phyloP scores from a whole-genome alignment of 139 green algal species.

The Haematococcus sp. region DNA sequence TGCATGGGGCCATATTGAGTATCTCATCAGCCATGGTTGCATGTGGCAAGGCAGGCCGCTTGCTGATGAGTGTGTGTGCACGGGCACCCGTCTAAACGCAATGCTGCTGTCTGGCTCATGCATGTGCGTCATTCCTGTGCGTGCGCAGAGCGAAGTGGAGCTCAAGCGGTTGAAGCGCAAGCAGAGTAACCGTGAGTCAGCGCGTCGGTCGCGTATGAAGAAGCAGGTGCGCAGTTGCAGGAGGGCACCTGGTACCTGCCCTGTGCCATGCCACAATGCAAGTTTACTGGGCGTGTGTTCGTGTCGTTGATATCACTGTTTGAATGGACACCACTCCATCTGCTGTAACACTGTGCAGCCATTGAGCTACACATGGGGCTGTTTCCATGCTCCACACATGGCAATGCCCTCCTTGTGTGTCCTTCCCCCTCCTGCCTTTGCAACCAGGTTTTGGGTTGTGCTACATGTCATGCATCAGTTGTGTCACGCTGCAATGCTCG shows the following conservation, averaged over 20 bases:
- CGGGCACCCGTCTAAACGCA: too few relatives aligned
- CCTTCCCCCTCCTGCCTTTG: too few relatives aligned
- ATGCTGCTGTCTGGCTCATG: neutral
- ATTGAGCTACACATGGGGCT: neutral
- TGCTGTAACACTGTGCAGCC: neutral
- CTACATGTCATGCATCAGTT: neutral
- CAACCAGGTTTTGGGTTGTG: too few relatives aligned
- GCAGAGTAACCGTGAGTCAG: constrained; percentile 88
- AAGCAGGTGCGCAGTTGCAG: constrained; percentile 47
- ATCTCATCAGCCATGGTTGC: too few relatives aligned
- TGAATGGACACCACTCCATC: neutral
- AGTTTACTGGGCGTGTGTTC: neutral
- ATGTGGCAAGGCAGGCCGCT: too few relatives aligned
- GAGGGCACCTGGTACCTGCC: neutral
- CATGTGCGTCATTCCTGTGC: neutral
- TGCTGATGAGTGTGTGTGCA: too few relatives aligned
- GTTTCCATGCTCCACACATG: too few relatives aligned
- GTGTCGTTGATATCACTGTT: neutral
- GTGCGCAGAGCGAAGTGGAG: constrained; percentile 33
- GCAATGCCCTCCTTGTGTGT: too few relatives aligned
- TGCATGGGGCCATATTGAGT: too few relatives aligned
- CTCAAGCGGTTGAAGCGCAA: constrained; percentile 82
- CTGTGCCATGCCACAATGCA: neutral
- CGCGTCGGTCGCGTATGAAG: constrained; percentile 75
- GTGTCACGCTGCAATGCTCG: neutral